Evolutionary conservation across 805 yeast species (phyloP).

Genomic region (Monosporozyma siamensis): DNA sequence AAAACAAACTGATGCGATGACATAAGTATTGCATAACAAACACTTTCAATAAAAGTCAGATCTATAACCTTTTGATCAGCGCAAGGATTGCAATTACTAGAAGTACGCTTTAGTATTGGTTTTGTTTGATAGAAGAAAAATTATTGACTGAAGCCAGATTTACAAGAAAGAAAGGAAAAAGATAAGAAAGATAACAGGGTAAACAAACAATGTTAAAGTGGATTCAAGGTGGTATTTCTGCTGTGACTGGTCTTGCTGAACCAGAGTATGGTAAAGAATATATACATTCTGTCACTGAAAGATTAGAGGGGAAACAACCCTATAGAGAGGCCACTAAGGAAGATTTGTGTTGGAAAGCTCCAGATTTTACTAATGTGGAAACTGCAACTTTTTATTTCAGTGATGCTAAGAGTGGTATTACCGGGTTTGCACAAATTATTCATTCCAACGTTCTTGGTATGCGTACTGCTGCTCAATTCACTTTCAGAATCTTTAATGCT

Average conservation of each 20-base stretch:
- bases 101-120: too few relatives aligned
- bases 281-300: slow-evolving; percentile 69
- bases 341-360: slow-evolving; percentile 70
- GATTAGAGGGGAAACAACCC: slow-evolving; percentile 47
- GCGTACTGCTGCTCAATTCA: slow-evolving; percentile 86
- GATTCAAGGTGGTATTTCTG: slow-evolving; percentile 82
- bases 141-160: too few relatives aligned
- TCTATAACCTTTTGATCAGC: too few relatives aligned
- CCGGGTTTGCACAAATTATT: slow-evolving; percentile 89
- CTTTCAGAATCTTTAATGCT: slow-evolving; percentile 61
- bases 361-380: slow-evolving; percentile 83
- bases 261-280: slow-evolving; percentile 94
- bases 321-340: slow-evolving; percentile 48
- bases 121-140: background rate
- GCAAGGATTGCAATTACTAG: too few relatives aligned
- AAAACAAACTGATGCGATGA: background rate
- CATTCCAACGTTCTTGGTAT: slow-evolving; percentile 87
- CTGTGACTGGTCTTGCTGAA: slow-evolving; percentile 93
- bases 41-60: too few relatives aligned
- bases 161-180: too few relatives aligned
- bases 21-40: too few relatives aligned
- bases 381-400: slow-evolving; percentile 88
- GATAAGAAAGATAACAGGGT: background rate
- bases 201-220: slow-evolving; percentile 51
- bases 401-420: slow-evolving; percentile 48